Base-by-base conservation (phyloP, 1,284 basidiomycete species). In the Pseudozyma tsukubaensis region DNA sequence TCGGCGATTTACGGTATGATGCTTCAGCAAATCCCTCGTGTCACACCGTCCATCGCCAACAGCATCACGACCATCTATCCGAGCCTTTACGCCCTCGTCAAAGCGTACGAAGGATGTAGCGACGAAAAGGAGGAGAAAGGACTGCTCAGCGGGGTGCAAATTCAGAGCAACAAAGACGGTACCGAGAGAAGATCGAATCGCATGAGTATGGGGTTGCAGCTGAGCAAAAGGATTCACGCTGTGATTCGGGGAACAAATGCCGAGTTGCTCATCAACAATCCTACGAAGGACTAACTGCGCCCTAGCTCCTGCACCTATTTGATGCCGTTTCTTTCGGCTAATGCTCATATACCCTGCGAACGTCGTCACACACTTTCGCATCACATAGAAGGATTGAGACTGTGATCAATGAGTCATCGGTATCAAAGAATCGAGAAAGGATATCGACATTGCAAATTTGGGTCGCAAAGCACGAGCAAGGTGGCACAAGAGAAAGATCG, bases 1-100 rank as follows among this genome's bases (percentile, higher is more conserved):
- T 32, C 59, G 4, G 45, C 36, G 3, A 66, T 69, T 29, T 74
- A 60, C 42, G 10, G 44, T 11, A 55, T 66, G 72, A 74, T 74
- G 72, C 59, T 74, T 1, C 59, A 69, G 21, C 66, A 69, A 48
- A 74, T 74, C 55, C 72, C 72, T 2, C 62, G 72, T 6, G 67
- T 75, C 19, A 75, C 72, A 0, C 59, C 72, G 0, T 47, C 57
- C 10, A 70, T 75, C 45, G 59, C 72, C 13, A 19, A 45, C 6
- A 66, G 59, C 42, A 71, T 75, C 50, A 55, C 54, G 0, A 63
- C 62, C 16, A 47, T 64, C 54, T 75, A 75, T 39, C 72, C 72
- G 0, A 51, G 59, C 11, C 47, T 75, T 5, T 2, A 44, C 9
- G 43, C 67, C 21, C 57, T 75, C 9, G 3, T 61, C 9, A 35